These are phyloP conservation scores for Rhododendron williamsianum DNA, from an alignment of 148 eudicot genomes.

Conservation along the genomic window DNA sequence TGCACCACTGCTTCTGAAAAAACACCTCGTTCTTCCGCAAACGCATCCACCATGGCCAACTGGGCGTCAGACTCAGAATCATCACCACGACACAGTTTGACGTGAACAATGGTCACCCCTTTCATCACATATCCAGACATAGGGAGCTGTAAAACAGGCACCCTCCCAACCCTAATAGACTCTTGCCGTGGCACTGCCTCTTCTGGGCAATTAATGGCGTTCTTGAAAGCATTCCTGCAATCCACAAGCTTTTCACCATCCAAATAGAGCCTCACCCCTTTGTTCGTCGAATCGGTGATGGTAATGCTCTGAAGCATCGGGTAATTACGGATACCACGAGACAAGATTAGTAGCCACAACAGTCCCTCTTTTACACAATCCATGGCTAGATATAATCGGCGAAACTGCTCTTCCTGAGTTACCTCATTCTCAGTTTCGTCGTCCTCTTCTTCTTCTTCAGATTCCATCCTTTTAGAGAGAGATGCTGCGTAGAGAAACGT, in stretches of 20 bases:
- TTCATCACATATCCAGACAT: neutral
- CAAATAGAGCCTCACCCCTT: neutral
- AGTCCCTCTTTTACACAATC: neutral
- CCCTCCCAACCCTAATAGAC: neutral
- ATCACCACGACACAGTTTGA: neutral
- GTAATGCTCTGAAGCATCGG: neutral
- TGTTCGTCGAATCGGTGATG: neutral
- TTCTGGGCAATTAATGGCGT: too few species aligned
- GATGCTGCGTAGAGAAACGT: neutral
- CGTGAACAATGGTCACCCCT: neutral
- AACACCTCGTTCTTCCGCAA: neutral
- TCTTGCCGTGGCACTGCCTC: neutral
- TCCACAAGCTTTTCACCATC: neutral
- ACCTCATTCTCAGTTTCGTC: neutral
- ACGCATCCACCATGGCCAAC: neutral
- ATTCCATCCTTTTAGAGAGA: neutral
- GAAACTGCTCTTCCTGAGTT: neutral
- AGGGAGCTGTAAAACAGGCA: neutral
- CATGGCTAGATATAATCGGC: neutral
- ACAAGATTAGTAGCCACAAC: neutral
- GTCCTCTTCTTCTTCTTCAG: neutral
- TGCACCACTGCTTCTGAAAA: neutral
- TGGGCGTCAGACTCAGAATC: neutral
- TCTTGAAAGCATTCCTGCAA: neutral
- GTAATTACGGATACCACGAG: neutral